These are phyloP conservation scores for Colletotrichum lentis DNA, from an alignment of 2,329 filamentous ascomycete genomes.

Conservation along the genomic window DNA sequence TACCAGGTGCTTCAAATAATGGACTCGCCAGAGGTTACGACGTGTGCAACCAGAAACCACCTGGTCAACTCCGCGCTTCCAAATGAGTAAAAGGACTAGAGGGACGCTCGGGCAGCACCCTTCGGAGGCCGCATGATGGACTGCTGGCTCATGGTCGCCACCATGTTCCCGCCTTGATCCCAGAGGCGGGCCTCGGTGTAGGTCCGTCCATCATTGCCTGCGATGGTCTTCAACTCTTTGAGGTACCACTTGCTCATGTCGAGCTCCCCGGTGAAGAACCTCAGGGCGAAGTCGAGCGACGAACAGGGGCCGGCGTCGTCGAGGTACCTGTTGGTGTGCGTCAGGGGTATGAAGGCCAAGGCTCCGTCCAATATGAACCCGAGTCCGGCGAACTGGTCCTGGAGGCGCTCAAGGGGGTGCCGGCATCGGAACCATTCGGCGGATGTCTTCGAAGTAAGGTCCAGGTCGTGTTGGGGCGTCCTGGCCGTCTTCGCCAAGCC, in stretches of 20 bases:
- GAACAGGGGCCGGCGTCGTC: slow-evolving; percentile 55
- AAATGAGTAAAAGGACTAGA: background rate
- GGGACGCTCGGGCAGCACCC: background rate
- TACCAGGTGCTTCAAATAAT: background rate
- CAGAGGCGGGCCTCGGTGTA: slow-evolving; percentile 56
- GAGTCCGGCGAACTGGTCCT: slow-evolving; percentile 50
- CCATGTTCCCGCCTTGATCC: slow-evolving; percentile 53
- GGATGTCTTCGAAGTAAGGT: slow-evolving; percentile 48
- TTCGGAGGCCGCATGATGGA: slow-evolving; percentile 45
- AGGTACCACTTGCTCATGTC: slow-evolving; percentile 55
- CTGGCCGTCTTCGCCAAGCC: slow-evolving; percentile 52
- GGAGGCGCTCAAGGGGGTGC: slow-evolving; percentile 38
- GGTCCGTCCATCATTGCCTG: slow-evolving; percentile 52
- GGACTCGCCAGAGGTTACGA: background rate
- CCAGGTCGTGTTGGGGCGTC: slow-evolving; percentile 44
- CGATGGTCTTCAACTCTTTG: slow-evolving; percentile 50
- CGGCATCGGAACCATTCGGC: slow-evolving; percentile 53
- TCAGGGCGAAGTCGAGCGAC: slow-evolving; percentile 60
- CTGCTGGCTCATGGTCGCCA: slow-evolving; percentile 61
- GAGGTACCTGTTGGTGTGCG: slow-evolving; percentile 53
- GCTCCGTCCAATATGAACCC: slow-evolving; percentile 56
- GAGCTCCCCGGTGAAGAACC: slow-evolving; percentile 51
- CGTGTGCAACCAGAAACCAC: background rate
- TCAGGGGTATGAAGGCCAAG: slow-evolving; percentile 54
- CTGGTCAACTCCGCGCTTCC: background rate